These are phyloP conservation scores for Chlamydomonas incerta DNA, from an alignment of 139 green algal genomes.

Conservation along the genomic window DNA sequence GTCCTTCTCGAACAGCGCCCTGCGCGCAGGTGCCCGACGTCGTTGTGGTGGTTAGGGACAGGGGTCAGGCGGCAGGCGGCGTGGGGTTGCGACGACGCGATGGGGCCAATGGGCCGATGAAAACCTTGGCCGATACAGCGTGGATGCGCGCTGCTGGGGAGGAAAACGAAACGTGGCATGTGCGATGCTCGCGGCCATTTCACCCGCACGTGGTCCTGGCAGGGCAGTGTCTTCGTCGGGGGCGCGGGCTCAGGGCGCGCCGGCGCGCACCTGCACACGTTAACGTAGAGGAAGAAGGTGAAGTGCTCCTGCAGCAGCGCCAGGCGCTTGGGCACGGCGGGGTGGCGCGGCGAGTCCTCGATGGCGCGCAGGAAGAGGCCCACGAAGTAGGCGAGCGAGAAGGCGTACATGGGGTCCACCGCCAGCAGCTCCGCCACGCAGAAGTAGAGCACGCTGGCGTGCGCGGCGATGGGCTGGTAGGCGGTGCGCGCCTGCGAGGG, in stretches of 20 bases:
- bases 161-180: too few relatives aligned
- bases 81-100: background rate
- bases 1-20: conserved; percentile 86
- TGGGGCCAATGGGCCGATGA: too few relatives aligned
- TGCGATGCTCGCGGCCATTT: too few relatives aligned
- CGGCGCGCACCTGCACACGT: conserved; percentile 70
- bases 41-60: background rate
- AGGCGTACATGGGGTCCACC: conserved; percentile 84
- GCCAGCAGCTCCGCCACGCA: conserved; percentile 69
- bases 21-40: too few relatives aligned
- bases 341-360: conserved; percentile 50
- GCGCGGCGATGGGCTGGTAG: conserved; percentile 66
- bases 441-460: conserved; percentile 80
- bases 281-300: conserved; percentile 78
- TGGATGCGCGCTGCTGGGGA: too few relatives aligned
- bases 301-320: conserved; percentile 72
- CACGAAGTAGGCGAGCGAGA: conserved; percentile 73
- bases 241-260: too few relatives aligned
- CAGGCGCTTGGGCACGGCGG: conserved; percentile 61
- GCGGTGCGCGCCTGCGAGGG: conserved; percentile 36
- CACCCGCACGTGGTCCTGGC: too few relatives aligned
- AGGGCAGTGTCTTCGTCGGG: too few relatives aligned
- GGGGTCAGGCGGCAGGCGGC: background rate
- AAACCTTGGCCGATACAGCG: too few relatives aligned
- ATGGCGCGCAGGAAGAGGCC: conserved; percentile 69